A percentile compares a stretch with the other conserved stretches of the same genome.
Evolutionary conservation across 768 basidiomycete species (phyloP).

Genomic region (Chalciporus chontae): DNA sequence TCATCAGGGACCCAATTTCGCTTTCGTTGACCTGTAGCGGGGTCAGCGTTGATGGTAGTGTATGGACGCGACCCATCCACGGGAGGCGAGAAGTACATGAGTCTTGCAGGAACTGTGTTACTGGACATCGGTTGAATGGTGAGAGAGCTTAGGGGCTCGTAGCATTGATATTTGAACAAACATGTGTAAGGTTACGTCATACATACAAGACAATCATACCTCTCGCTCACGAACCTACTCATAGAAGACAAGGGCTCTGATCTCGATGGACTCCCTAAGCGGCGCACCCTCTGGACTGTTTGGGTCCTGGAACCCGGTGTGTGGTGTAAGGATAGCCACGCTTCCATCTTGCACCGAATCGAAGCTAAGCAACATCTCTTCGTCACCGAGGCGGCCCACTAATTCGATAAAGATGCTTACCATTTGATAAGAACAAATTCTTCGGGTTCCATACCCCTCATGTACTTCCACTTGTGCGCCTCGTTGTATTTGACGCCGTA

Average conservation of each 20-base stretch:
- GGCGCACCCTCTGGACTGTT: conserved; percentile 29
- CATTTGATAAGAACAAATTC: conserved; percentile 49
- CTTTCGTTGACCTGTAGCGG: conserved; percentile 4
- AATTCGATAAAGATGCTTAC: conserved; percentile 23
- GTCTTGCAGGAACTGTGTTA: neutral
- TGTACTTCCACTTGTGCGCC: conserved; percentile 43
- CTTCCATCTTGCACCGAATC: conserved; percentile 35
- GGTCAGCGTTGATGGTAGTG: conserved; percentile 15
- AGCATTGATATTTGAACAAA: too few relatives aligned
- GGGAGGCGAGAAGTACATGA: conserved; percentile 19
- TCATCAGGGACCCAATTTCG: conserved; percentile 23
- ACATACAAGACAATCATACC: too few relatives aligned
- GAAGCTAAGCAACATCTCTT: conserved; percentile 17
- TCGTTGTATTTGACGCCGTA: conserved; percentile 37
- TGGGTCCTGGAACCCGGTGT: conserved; percentile 35
- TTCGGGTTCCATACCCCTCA: conserved; percentile 41
- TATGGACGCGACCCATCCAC: conserved; percentile 18
- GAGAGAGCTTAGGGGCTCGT: too few relatives aligned
- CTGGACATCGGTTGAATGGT: neutral
- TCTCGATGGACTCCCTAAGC: conserved; percentile 34
- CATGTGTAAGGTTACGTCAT: too few relatives aligned
- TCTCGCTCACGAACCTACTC: conserved; percentile 3
- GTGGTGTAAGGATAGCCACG: conserved; percentile 31
- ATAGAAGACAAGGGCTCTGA: conserved; percentile 36
- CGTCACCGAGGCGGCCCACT: neutral